phyloP scores from a whole-genome alignment of 1,139 yeast genomes.

The Taiozyma onychis region DNA sequence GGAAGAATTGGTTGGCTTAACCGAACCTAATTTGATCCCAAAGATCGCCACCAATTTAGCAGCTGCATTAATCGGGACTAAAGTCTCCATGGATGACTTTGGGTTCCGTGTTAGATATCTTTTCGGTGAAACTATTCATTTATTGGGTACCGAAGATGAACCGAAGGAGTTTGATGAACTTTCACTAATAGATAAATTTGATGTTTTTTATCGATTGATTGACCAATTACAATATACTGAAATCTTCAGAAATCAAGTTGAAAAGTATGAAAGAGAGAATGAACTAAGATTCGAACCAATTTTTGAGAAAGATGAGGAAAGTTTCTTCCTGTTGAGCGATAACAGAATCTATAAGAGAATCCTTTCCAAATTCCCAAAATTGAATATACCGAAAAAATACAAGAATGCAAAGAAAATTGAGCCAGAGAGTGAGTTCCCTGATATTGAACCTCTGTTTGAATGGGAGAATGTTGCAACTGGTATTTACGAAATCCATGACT shows the following conservation, averaged over 20 bases:
- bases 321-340: slow-evolving; percentile 20
- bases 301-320: slow-evolving; percentile 24
- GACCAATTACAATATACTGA: slow-evolving; percentile 26
- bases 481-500: slow-evolving; percentile 24
- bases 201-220: slow-evolving; percentile 39
- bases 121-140: slow-evolving; percentile 32
- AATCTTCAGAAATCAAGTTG: slow-evolving; percentile 29
- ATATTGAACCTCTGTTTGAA: slow-evolving; percentile 28
- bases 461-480: slow-evolving; percentile 37
- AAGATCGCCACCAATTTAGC: slow-evolving; percentile 38
- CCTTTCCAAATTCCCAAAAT: slow-evolving; percentile 21
- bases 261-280: slow-evolving; percentile 25
- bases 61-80: slow-evolving; percentile 28
- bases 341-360: slow-evolving; percentile 23
- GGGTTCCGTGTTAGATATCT: slow-evolving; percentile 41
- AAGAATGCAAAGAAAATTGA: slow-evolving; percentile 31
- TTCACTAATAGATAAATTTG: slow-evolving; percentile 39
- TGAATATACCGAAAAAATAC: slow-evolving; percentile 29
- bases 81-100: slow-evolving; percentile 32
- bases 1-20: slow-evolving; percentile 41
- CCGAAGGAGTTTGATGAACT: slow-evolving; percentile 33
- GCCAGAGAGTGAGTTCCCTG: slow-evolving; percentile 19
- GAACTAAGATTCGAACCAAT: slow-evolving; percentile 26
- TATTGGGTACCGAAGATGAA: slow-evolving; percentile 23
- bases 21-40: slow-evolving; percentile 32